Evolutionary conservation across 1,284 basidiomycete species (phyloP), one percentile per base, ranked within the genome.

Genomic region (Paramarasmius palmivorus): DNA sequence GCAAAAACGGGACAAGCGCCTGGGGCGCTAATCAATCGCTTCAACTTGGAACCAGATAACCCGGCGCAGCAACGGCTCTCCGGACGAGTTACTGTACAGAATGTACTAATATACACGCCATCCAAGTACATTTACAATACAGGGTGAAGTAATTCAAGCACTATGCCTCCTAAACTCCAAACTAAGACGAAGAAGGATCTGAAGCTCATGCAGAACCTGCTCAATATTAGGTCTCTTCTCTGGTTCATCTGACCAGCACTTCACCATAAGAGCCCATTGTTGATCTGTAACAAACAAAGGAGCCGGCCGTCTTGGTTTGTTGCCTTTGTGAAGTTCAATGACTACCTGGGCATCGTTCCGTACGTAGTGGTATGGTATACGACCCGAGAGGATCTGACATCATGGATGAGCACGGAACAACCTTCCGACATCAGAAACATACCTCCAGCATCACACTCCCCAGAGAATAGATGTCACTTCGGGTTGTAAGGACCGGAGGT

Each of bases 381-480:
- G 63, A 2, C 73, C 72, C 3, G 72, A 73, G 7, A 74, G 61
- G 26, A 74, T 66, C 73, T 73, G 47, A 23, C 36, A 50, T 22
- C 25, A 44, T 36, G 23, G 47, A 49, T 44, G 20, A 20, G 1
- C 17, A 26, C 10, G 29, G 17, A 50, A n/a, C n/a, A n/a, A n/a
- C n/a, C n/a, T n/a, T 32, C 9, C 4, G 34, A 38, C 34, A 44
- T 52, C 3, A n/a, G 8, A 10, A n/a, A 53, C 59, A 37, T 53
- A 73, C 74, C 66, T 76, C 71, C 29, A 75, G 67, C 59, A 69
- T 73, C 15, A 75, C 69, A 57, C 72, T 72, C 6, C 73, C 74
- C 52, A 72, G 71, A 0, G 74, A 74, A 59, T 75, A 76, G 10
- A 74, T 68, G 59, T 75, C 74, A 50, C 65, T 72, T 32, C 60